Evolutionary conservation across 78 protist genomes (phyloP).

Genomic region (Dictyostelium citrinum): DNA sequence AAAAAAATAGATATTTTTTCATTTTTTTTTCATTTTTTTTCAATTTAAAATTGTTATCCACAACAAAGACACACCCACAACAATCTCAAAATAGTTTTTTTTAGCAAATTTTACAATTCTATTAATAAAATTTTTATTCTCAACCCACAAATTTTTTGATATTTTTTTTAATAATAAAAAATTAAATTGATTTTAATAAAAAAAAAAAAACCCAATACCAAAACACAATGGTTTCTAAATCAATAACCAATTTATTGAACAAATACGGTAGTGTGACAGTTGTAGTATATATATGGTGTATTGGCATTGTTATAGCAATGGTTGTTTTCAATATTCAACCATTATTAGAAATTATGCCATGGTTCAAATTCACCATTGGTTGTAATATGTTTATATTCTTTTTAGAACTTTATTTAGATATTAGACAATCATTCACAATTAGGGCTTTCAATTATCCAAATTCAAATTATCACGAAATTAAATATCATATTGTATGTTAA

Average conservation of each 20-base stretch:
- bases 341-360: constrained; percentile 27
- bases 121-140: too few species aligned
- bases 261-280: background rate
- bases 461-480: constrained; percentile 23
- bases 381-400: constrained; percentile 62
- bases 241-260: background rate
- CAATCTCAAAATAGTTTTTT: background rate
- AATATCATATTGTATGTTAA: constrained; percentile 61
- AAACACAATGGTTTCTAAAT: background rate
- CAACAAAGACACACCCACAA: background rate
- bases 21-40: too few species aligned
- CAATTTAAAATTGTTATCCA: background rate
- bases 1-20: too few species aligned
- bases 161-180: too few species aligned
- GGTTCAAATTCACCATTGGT: constrained; percentile 56
- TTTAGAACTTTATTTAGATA: constrained; percentile 58
- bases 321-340: constrained; percentile 55
- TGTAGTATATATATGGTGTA: constrained; percentile 26
- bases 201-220: background rate
- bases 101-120: background rate
- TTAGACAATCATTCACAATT: constrained; percentile 57
- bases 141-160: background rate
- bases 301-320: constrained; percentile 40
- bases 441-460: constrained; percentile 30
- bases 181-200: background rate